phyloP scores from a whole-genome alignment of 2,329 filamentous ascomycete genomes.

The Neofusicoccum sp. region DNA sequence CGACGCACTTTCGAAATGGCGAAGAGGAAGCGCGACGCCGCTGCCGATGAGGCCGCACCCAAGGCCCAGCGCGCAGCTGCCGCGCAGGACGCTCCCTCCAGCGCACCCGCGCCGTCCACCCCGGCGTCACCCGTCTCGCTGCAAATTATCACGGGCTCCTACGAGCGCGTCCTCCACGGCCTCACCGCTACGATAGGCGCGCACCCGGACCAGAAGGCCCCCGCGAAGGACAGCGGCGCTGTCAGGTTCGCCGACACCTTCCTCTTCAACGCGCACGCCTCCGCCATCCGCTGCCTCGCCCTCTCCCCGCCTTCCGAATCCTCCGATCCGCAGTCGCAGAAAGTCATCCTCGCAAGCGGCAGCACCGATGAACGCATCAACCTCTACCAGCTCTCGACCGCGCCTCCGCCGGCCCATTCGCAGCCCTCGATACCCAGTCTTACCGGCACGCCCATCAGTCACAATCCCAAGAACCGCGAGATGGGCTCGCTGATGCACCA shows the following conservation, averaged over 20 bases:
- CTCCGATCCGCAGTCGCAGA: slow-evolving; percentile 62
- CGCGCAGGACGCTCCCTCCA: slow-evolving; percentile 17
- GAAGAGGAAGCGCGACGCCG: slow-evolving; percentile 36
- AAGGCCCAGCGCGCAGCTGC: slow-evolving; percentile 26
- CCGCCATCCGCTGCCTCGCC: slow-evolving; percentile 84
- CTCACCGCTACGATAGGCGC: slow-evolving; percentile 70
- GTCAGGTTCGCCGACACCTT: slow-evolving; percentile 86
- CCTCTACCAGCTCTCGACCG: slow-evolving; percentile 77
- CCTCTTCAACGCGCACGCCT: slow-evolving; percentile 89
- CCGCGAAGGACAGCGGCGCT: slow-evolving; percentile 10
- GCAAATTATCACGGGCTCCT: slow-evolving; percentile 89
- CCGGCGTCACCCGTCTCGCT: slow-evolving; percentile 48
- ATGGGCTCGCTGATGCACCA: slow-evolving; percentile 86
- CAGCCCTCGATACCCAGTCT: slow-evolving; percentile 64
- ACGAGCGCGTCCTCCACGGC: slow-evolving; percentile 89
- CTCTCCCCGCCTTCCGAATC: slow-evolving; percentile 69
- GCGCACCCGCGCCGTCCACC: slow-evolving; percentile 20
- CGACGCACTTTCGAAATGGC: slow-evolving; percentile 26
- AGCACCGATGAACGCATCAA: slow-evolving; percentile 94
- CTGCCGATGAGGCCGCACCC: slow-evolving; percentile 22
- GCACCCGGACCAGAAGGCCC: slow-evolving; percentile 7
- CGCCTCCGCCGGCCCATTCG: slow-evolving; percentile 53
- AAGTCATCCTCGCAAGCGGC: slow-evolving; percentile 85
- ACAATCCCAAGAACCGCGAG: slow-evolving; percentile 85
- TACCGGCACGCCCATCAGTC: slow-evolving; percentile 69